phyloP scores from a whole-genome alignment of 257 asterid species.

The Pogostemon cablin region DNA sequence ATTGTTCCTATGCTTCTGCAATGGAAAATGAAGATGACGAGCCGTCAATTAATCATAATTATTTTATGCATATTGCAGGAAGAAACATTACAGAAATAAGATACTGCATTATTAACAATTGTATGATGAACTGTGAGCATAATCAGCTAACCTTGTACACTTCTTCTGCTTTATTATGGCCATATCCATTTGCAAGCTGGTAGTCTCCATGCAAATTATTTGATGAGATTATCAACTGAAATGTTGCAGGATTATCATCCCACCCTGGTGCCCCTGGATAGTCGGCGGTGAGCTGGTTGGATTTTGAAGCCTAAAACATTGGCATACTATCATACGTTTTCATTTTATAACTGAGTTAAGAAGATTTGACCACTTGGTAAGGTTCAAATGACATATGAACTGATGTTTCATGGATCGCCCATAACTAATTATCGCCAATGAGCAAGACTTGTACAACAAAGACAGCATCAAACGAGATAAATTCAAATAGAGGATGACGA shows the following conservation, averaged over 20 bases:
- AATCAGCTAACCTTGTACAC: conserved; percentile 54
- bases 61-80: too few relatives aligned
- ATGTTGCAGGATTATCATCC: conserved; percentile 90
- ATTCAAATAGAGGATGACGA: not conserved
- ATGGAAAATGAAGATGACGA: conserved; percentile 28
- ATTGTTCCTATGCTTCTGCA: conserved; percentile 75
- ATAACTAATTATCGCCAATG: too few relatives aligned
- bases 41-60: not conserved
- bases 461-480: too few relatives aligned
- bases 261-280: conserved; percentile 75
- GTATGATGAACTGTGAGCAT: not conserved
- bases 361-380: conserved; percentile 18
- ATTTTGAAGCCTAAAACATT: conserved; percentile 68
- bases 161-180: conserved; percentile 59
- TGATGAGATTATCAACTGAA: conserved; percentile 52
- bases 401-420: too few relatives aligned
- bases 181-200: conserved; percentile 88
- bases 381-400: too few relatives aligned
- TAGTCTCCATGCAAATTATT: conserved; percentile 78
- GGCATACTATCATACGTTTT: conserved; percentile 32
- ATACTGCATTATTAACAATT: not conserved
- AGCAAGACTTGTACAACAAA: too few relatives aligned
- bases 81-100: conserved; percentile 11
- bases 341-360: not conserved
- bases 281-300: conserved; percentile 76